Conservation (phyloP, 768 basidiomycete species). For the Mycena vitilis region DNA sequence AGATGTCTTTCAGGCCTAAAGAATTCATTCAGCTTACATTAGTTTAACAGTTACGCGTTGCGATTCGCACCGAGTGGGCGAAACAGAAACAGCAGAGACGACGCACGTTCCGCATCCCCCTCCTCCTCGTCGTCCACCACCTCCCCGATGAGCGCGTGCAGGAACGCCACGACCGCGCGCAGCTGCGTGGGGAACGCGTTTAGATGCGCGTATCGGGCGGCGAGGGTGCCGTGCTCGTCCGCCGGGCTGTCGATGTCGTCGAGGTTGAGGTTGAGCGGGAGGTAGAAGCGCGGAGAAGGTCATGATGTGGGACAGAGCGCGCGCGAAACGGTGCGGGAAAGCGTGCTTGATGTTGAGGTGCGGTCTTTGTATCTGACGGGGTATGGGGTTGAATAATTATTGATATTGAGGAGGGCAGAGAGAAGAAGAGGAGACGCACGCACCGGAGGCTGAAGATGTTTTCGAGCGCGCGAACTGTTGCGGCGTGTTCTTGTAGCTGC, state of each 20-base stretch:
- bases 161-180: constrained; percentile 23
- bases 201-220: constrained; percentile 19
- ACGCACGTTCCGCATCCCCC: no score
- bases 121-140: neutral
- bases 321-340: constrained; percentile 33
- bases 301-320: constrained; percentile 35
- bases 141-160: constrained; percentile 28
- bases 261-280: constrained; percentile 33
- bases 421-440: neutral
- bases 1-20: no score
- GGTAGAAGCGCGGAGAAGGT: constrained; percentile 37
- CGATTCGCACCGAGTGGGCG: no score
- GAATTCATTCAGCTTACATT: no score
- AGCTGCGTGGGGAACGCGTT: constrained; percentile 25
- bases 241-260: constrained; percentile 25
- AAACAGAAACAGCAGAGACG: no score
- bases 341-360: constrained; percentile 9
- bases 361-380: constrained; percentile 14
- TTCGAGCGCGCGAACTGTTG: constrained; percentile 12
- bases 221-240: constrained; percentile 20
- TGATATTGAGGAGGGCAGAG: no score
- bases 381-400: neutral
- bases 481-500: constrained; percentile 20
- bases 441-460: constrained; percentile 21
- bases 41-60: no score